These are phyloP conservation scores for Rhodosporidiobolus sp. DNA, from an alignment of 768 basidiomycete species.

Conservation along the genomic window DNA sequence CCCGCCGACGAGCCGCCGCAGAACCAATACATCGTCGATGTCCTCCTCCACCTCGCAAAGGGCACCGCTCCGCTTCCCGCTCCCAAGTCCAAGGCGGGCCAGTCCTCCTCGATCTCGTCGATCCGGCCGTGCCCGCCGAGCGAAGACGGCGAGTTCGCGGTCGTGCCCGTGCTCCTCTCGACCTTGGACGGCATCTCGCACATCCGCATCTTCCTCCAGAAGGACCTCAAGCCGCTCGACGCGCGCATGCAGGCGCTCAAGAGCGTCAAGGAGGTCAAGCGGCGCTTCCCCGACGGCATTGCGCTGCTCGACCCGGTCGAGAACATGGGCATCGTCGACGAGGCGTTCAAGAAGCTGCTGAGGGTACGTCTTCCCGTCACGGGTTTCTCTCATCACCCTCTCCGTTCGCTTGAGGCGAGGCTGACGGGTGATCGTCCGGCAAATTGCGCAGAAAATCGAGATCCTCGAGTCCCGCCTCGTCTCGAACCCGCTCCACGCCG, in stretches of 20 bases:
- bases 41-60: constrained; percentile 71
- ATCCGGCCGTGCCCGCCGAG: constrained; percentile 70
- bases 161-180: constrained; percentile 82
- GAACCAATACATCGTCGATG: constrained; percentile 85
- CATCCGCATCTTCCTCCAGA: constrained; percentile 80
- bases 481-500: constrained; percentile 71
- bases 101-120: constrained; percentile 58
- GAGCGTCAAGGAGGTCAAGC: constrained; percentile 83
- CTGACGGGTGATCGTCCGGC: no score
- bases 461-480: constrained; percentile 82
- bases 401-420: no score
- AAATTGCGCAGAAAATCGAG: constrained; percentile 72
- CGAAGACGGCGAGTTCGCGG: constrained; percentile 74
- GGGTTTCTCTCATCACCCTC: neutral
- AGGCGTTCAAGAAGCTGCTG: constrained; percentile 81
- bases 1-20: constrained; percentile 74
- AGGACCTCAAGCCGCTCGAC: constrained; percentile 73
- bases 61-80: constrained; percentile 61
- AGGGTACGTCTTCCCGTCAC: constrained; percentile 56
- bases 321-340: constrained; percentile 94
- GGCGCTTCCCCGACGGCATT: constrained; percentile 82
- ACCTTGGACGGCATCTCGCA: constrained; percentile 83
- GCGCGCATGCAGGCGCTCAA: constrained; percentile 83
- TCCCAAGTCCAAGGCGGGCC: constrained; percentile 51
- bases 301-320: constrained; percentile 82